Base-by-base conservation (phyloP, 2,329 filamentous ascomycete species). In the Alternaria sp. region DNA sequence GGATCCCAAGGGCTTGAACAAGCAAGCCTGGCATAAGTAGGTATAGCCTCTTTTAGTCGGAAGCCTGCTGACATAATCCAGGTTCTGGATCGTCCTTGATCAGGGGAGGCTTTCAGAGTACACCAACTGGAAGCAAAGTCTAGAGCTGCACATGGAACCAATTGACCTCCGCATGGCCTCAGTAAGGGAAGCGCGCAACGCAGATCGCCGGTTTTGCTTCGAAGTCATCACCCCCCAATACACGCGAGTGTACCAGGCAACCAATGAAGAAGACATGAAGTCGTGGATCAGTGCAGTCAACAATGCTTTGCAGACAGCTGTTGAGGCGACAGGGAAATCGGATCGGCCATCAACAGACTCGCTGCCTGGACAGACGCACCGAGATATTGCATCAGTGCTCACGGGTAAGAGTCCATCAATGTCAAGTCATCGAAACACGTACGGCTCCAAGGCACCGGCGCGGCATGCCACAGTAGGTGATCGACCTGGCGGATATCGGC, bases 11-110 rank as follows among this genome's bases (percentile, higher is more conserved):
- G 94, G 93, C 17, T 85, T 99, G 71, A 98, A 97, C 77, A 97
- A 98, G 79, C 93, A 97, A 80, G 94, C 93, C 54, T 99, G 96
- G 96, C 96, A 99, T 80, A 99, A 99, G 92, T 97, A 84, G 83
- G 91, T 87, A 13, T 7, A 8, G 4, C 6, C 13, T n/a, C 32
- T 23, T 21, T 17, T 17, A 32, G 19, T 10, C 21, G 44, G 30
- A 30, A 21, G 5, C n/a, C 12, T 51, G 57, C 71, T 83, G 70
- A 83, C 60, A 15, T 43, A 47, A 19, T 17, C 25, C 72, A 96
- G 93, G 77, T 99, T 98, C 81, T 99, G 96, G 96, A 96, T 99
- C 67, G 96, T 99, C 3, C 85, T 99, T 47, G 96, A 98, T 77
- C 94, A 97, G 80, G 96, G 96, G 23, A 97, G 96, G 78, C 86